Evolutionary conservation across 345 rosid species (phyloP).

Genomic region (Triadica sebifera): DNA sequence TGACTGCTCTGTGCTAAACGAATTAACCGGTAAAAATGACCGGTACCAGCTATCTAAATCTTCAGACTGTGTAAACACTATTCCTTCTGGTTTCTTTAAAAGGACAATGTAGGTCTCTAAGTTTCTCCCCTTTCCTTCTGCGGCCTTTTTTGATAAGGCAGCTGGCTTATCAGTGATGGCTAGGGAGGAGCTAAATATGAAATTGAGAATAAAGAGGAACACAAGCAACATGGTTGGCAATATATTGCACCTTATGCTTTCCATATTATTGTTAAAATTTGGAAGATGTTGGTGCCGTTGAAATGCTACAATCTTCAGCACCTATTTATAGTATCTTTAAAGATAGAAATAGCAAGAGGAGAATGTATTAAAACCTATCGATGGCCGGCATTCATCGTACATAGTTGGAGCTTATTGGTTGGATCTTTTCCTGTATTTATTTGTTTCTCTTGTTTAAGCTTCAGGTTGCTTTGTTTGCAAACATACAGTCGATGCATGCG

Average conservation of each 20-base stretch:
- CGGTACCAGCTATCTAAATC: slow-evolving; percentile 26
- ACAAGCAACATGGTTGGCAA: not conserved
- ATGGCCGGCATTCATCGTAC: not conserved
- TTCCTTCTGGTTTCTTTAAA: slow-evolving; percentile 18
- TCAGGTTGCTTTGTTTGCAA: not conserved
- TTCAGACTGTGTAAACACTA: not conserved
- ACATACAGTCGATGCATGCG: not conserved
- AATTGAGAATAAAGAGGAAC: not conserved
- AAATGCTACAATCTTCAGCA: not conserved
- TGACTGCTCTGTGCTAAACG: slow-evolving; percentile 5
- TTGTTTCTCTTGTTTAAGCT: not conserved
- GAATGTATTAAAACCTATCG: no score
- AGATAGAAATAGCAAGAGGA: not conserved
- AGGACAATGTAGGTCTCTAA: slow-evolving; percentile 34
- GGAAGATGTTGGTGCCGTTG: not conserved
- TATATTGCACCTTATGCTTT: not conserved
- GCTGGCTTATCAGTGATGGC: not conserved
- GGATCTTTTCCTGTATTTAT: not conserved
- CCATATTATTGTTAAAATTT: not conserved
- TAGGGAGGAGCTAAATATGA: not conserved
- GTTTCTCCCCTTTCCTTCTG: not conserved
- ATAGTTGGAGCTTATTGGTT: not conserved
- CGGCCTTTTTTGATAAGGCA: not conserved
- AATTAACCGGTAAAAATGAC: slow-evolving; percentile 26
- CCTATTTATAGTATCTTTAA: not conserved